phyloP scores from a whole-genome alignment of 2,329 filamentous ascomycete species.

The Botrytis fragariae region DNA sequence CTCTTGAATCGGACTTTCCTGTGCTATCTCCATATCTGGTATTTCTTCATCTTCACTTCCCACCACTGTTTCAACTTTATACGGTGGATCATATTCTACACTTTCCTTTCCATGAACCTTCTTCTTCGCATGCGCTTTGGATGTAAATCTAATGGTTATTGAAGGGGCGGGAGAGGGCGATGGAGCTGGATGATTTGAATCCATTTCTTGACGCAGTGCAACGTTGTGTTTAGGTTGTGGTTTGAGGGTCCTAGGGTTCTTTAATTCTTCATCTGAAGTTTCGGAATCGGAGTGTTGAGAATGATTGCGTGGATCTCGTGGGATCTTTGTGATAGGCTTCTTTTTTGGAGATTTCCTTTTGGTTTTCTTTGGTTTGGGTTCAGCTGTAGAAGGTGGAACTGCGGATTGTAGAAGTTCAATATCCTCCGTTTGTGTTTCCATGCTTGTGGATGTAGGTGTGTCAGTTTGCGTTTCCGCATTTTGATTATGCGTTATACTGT shows the following conservation, averaged over 20 bases:
- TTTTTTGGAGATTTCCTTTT: not conserved
- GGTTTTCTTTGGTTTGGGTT: not conserved
- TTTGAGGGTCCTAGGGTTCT: not conserved
- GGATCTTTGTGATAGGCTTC: not conserved
- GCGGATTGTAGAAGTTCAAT: not conserved
- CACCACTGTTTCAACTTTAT: not conserved
- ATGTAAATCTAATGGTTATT: not conserved
- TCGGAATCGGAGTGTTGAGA: not conserved
- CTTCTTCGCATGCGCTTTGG: not conserved
- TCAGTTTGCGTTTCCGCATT: not conserved
- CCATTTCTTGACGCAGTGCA: not conserved
- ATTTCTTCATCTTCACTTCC: not conserved
- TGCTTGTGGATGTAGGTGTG: not conserved
- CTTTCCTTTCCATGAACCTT: not conserved
- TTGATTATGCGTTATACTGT: not conserved
- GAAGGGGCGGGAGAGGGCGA: constrained; percentile 1
- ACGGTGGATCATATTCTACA: not conserved
- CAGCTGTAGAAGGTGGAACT: no score
- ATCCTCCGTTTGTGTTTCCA: not conserved
- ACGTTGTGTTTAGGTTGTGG: not conserved
- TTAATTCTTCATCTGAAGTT: not conserved
- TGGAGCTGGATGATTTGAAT: not conserved
- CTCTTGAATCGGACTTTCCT: not conserved
- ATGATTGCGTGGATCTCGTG: not conserved
- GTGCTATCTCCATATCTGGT: not conserved